Evolutionary conservation across 768 basidiomycete genomes (phyloP).

Genomic region (Cubamyces sp.): DNA sequence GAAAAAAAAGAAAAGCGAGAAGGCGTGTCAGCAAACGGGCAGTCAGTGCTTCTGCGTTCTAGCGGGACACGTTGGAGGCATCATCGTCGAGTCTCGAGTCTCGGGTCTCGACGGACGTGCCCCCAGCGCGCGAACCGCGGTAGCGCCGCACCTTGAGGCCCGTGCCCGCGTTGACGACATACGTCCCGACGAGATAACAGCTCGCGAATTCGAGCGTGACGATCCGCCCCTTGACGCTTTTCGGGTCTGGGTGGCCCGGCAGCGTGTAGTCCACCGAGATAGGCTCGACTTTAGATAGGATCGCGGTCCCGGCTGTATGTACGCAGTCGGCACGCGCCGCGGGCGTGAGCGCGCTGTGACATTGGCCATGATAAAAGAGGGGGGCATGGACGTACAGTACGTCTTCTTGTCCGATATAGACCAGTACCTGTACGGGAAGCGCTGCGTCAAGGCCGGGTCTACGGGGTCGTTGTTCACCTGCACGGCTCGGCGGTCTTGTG

Average conservation of each 20-base stretch:
- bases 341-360: neutral
- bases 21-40: neutral
- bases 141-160: constrained; percentile 61
- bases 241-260: constrained; percentile 74
- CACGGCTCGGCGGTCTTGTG: neutral
- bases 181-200: constrained; percentile 75
- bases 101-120: no score
- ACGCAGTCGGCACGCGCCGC: neutral
- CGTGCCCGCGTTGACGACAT: constrained; percentile 83
- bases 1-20: neutral
- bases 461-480: constrained; percentile 75
- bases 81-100: no score
- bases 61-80: neutral
- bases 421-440: constrained; percentile 78
- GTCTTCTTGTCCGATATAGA: constrained; percentile 77
- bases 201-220: constrained; percentile 79
- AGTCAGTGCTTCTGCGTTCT: neutral
- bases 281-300: constrained; percentile 79
- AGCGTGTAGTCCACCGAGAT: constrained; percentile 64
- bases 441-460: constrained; percentile 56
- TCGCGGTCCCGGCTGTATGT: constrained; percentile 71
- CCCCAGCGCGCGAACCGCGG: neutral
- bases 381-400: constrained; percentile 56
- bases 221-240: constrained; percentile 72
- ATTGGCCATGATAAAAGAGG: no score